A percentile compares a stretch with the other conserved stretches of the same genome.
Conservation (phyloP, 331 rosid genomes). For the Rosa hybrid region DNA sequence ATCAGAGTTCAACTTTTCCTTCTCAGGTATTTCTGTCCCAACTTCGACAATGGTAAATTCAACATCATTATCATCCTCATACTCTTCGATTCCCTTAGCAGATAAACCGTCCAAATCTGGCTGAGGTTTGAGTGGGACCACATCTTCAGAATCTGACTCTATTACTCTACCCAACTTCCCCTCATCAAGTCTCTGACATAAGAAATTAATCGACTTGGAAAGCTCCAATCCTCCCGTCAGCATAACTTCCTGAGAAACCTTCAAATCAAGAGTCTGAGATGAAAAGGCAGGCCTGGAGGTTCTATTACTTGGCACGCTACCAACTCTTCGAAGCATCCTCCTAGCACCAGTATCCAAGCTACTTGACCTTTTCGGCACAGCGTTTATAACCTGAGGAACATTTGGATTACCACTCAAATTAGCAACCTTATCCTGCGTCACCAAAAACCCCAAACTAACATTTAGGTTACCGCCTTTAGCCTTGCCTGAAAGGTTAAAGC, state of each 20-base stretch:
- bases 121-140: slow-evolving; percentile 30
- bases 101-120: slow-evolving; percentile 30
- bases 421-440: slow-evolving; percentile 39
- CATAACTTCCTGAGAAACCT: slow-evolving; percentile 37
- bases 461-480: slow-evolving; percentile 69
- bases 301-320: slow-evolving; percentile 26
- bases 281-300: slow-evolving; percentile 31
- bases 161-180: slow-evolving; percentile 34
- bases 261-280: slow-evolving; percentile 42
- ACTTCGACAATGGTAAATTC: slow-evolving; percentile 54
- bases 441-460: slow-evolving; percentile 72
- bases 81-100: slow-evolving; percentile 42
- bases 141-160: slow-evolving; percentile 31
- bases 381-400: slow-evolving; percentile 36
- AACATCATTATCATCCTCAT: slow-evolving; percentile 39
- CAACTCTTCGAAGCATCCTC: slow-evolving; percentile 23
- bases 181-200: slow-evolving; percentile 64
- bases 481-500: slow-evolving; percentile 66
- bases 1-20: slow-evolving; percentile 40
- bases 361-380: slow-evolving; percentile 32
- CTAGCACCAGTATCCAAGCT: slow-evolving; percentile 25
- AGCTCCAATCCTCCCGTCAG: slow-evolving; percentile 49
- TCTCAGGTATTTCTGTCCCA: slow-evolving; percentile 58
- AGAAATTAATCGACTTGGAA: slow-evolving; percentile 55
- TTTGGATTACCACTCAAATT: slow-evolving; percentile 38